These are phyloP conservation scores for Wolfiporia cocos DNA, from an alignment of 1,284 basidiomycete species.

Conservation along the genomic window DNA sequence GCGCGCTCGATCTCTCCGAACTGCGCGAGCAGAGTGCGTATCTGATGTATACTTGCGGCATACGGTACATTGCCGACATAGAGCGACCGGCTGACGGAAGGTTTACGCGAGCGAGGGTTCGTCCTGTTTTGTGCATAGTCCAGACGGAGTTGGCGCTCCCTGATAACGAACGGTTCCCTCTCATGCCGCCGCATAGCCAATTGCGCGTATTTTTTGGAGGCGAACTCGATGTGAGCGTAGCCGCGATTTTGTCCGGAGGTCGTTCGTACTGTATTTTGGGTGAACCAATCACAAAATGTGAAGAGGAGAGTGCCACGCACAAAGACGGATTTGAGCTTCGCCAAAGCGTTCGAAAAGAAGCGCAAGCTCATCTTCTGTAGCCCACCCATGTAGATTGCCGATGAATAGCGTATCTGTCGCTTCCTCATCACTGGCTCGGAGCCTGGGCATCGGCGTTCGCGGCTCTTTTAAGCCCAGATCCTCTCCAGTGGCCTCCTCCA, in stretches of 20 bases:
- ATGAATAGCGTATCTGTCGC: constrained; percentile 4
- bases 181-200: background rate
- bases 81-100: background rate
- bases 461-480: too few species aligned
- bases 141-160: background rate
- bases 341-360: constrained; percentile 1
- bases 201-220: background rate
- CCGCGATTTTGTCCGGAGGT: constrained; percentile 1
- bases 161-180: constrained; percentile 1
- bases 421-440: too few species aligned
- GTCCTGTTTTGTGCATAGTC: constrained; percentile 1
- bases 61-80: constrained; percentile 9
- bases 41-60: constrained; percentile 2
- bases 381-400: constrained; percentile 1
- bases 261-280: background rate
- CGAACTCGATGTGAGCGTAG: constrained; percentile 6
- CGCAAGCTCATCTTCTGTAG: constrained; percentile 1
- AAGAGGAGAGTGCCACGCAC: background rate
- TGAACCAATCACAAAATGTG: background rate
- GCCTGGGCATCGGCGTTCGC: too few species aligned
- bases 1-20: background rate
- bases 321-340: background rate
- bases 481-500: too few species aligned
- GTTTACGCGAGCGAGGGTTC: too few species aligned
- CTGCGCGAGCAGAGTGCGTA: background rate